Evolutionary conservation across 2,329 filamentous ascomycete genomes (phyloP), one percentile per base, ranked within the genome.

Genomic region (Didymosphaeria variabile): DNA sequence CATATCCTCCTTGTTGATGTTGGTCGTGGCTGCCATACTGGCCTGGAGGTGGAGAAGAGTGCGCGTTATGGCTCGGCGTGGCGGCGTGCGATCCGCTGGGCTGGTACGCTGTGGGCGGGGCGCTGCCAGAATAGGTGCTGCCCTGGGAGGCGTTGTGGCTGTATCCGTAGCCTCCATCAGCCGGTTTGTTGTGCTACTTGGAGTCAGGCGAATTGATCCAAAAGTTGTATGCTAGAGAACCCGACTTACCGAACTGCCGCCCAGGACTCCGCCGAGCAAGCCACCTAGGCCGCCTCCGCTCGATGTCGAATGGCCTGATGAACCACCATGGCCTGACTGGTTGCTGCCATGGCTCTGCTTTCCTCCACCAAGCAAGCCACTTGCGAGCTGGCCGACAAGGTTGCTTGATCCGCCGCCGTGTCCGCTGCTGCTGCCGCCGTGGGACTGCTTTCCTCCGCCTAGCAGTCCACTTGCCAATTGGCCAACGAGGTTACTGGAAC

Each of bases 61-160:
- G 66, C 59, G 58, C 62, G 57, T 72, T 65, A 50, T 69, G 62
- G 54, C 53, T 54, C 31, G 65, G 57, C 1, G 67, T 58, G 6
- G 58, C 59, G n/a, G 63, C 59, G 53, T 70, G 67, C 49, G 71
- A 69, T 13, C 69, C 69, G 9, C 66, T 66, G 21, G 82, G 78
- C 68, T 88, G 85, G 73, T 90, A 90, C 7, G 86, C 84, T 15
- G 84, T 77, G n/a, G 87, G 85, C 13, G 90, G 90, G 42, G 88
- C 87, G 59, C 86, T 82, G 58, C 88, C 89, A 62, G 81, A 84
- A 74, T 91, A 92, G 40, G 83, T 82, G 47, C 85, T 84, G 63
- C 83, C 75, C 46, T 71, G 69, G 3, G 70, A 68, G 23, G 84
- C 80, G 46, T 80, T 59, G 83, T 86, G 32, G 81, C 77, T 89